Evolutionary conservation across 1,284 basidiomycete species (phyloP).

Genomic region (Cryptococcus deneoformans): DNA sequence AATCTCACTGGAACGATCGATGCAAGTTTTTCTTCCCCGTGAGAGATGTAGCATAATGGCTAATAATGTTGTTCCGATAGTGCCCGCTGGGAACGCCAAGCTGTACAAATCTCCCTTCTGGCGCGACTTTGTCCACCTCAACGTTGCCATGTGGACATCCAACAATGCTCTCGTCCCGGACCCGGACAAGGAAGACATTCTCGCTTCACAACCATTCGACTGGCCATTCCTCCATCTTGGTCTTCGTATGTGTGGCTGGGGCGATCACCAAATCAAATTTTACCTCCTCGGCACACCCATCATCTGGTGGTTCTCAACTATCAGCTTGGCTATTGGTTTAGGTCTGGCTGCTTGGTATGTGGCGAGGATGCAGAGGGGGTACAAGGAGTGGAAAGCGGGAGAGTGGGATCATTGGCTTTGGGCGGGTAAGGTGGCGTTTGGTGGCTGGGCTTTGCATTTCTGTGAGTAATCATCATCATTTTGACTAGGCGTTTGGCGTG

Average conservation of each 20-base stretch:
- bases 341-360: slow-evolving; percentile 65
- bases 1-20: slow-evolving; percentile 92
- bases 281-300: slow-evolving; percentile 91
- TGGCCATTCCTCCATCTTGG: slow-evolving; percentile 92
- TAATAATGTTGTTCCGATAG: slow-evolving; percentile 50
- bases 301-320: slow-evolving; percentile 82
- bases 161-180: slow-evolving; percentile 98
- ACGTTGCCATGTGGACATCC: slow-evolving; percentile 99
- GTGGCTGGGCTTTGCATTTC: slow-evolving; percentile 92
- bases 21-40: slow-evolving; percentile 58
- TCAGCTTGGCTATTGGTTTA: slow-evolving; percentile 63
- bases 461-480: slow-evolving; percentile 54
- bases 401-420: slow-evolving; percentile 96
- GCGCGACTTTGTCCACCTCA: slow-evolving; percentile 96
- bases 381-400: slow-evolving; percentile 78
- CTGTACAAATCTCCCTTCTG: slow-evolving; percentile 90
- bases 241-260: slow-evolving; percentile 97
- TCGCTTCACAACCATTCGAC: slow-evolving; percentile 86
- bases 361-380: slow-evolving; percentile 81
- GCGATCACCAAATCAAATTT: slow-evolving; percentile 81
- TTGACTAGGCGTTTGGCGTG: not conserved
- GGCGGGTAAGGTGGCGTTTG: slow-evolving; percentile 83
- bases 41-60: not conserved
- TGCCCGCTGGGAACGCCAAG: slow-evolving; percentile 76
- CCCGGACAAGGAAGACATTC: slow-evolving; percentile 96